A percentile compares a stretch with the other conserved stretches of the same genome.
phyloP scores from a whole-genome alignment of 805 yeast genomes.

The Saccharomycopsis microspora region DNA sequence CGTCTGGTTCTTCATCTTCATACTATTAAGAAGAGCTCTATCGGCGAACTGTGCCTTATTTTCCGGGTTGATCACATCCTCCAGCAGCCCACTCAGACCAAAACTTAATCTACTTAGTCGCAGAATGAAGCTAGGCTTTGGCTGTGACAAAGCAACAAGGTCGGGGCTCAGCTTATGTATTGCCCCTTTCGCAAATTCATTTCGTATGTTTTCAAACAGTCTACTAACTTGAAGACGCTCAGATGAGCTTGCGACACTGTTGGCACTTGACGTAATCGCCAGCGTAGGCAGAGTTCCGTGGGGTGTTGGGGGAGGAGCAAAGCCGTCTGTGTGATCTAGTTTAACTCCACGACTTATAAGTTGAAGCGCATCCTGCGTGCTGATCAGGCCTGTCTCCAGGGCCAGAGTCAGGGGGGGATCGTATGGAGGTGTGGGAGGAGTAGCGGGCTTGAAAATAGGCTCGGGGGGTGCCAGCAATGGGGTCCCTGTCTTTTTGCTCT shows the following conservation, averaged over 20 bases:
- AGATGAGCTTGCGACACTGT: too few species aligned
- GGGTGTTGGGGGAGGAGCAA: slow-evolving; percentile 13
- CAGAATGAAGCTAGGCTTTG: slow-evolving; percentile 7
- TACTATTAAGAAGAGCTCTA: slow-evolving; percentile 10
- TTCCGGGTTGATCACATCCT: slow-evolving; percentile 3
- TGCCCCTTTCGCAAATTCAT: too few species aligned
- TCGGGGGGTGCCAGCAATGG: too few species aligned
- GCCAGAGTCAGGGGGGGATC: too few species aligned
- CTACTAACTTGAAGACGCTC: too few species aligned
- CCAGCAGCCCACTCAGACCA: neutral
- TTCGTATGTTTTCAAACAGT: too few species aligned
- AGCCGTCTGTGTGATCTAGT: slow-evolving; percentile 11
- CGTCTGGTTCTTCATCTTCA: slow-evolving; percentile 9
- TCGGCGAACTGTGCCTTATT: slow-evolving; percentile 6
- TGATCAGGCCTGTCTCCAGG: slow-evolving; percentile 9
- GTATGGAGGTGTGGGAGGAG: too few species aligned
- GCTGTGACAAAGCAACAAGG: neutral
- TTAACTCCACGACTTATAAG: slow-evolving; percentile 10
- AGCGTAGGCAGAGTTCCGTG: neutral
- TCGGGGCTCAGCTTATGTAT: too few species aligned
- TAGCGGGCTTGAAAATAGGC: too few species aligned
- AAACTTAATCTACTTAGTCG: slow-evolving; percentile 8
- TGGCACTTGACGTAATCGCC: too few species aligned
- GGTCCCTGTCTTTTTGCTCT: too few species aligned
- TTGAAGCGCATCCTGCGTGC: slow-evolving; percentile 14